phyloP scores from a whole-genome alignment of 2,329 filamentous ascomycete species.

The Nakataea oryzae region DNA sequence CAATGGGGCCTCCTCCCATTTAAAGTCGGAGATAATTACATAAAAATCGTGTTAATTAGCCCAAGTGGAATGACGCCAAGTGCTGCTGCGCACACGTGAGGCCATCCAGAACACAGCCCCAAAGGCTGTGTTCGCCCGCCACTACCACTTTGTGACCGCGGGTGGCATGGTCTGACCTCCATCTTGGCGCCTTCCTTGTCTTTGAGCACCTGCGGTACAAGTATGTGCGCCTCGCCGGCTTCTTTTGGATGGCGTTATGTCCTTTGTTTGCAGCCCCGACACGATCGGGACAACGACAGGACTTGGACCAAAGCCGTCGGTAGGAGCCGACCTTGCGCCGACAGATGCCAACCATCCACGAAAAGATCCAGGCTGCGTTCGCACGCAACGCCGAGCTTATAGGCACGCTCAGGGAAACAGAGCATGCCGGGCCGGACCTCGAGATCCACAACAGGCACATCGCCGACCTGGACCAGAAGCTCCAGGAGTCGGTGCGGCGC shows the following conservation, averaged over 20 bases:
- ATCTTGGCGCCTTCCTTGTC: background rate
- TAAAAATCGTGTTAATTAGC: background rate
- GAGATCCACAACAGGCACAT: slow-evolving; percentile 34
- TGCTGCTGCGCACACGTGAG: background rate
- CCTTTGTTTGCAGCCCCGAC: background rate
- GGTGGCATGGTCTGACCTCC: background rate
- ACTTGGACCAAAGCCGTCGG: background rate
- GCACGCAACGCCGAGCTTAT: slow-evolving; percentile 32
- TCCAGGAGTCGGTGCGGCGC: slow-evolving; percentile 22
- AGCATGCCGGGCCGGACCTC: slow-evolving; percentile 34
- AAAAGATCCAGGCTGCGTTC: slow-evolving; percentile 26
- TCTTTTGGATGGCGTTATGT: background rate
- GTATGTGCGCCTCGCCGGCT: background rate
- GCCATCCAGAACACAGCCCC: no score
- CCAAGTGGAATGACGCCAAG: background rate
- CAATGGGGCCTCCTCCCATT: no score
- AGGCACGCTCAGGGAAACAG: slow-evolving; percentile 32
- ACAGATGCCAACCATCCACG: slow-evolving; percentile 20
- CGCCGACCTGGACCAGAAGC: slow-evolving; percentile 30
- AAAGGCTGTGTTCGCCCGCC: background rate
- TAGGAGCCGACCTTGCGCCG: background rate
- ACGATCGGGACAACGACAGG: background rate
- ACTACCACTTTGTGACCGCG: no score
- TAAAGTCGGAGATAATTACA: no score
- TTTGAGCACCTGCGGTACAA: background rate